These are phyloP conservation scores for Mycocentrospora acerina DNA, from an alignment of 2,329 filamentous ascomycete genomes.

Conservation along the genomic window DNA sequence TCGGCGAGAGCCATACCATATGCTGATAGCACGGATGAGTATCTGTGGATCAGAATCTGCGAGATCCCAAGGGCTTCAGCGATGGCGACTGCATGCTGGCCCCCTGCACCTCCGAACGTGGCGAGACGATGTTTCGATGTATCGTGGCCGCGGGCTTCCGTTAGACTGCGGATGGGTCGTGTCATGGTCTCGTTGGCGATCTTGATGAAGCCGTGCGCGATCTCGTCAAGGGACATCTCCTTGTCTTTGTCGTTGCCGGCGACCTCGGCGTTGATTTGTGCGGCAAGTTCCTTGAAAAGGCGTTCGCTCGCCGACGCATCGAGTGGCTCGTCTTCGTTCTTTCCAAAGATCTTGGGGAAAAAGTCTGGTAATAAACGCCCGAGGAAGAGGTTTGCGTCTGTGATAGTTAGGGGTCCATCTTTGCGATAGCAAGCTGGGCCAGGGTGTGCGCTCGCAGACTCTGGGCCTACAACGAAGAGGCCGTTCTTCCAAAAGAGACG, in stretches of 20 bases:
- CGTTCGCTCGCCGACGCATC: conserved; percentile 74
- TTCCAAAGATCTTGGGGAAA: conserved; percentile 94
- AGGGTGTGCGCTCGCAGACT: conserved; percentile 85
- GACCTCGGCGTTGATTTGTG: conserved; percentile 75
- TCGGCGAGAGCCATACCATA: conserved; percentile 93
- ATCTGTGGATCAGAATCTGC: conserved; percentile 82
- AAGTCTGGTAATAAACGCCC: conserved; percentile 84
- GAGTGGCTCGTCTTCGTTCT: conserved; percentile 79
- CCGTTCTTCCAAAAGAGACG: conserved; percentile 86
- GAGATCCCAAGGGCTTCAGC: conserved; percentile 80
- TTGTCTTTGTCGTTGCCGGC: conserved; percentile 59
- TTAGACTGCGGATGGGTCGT: conserved; percentile 83
- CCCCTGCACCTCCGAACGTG: conserved; percentile 88
- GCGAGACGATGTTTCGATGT: conserved; percentile 87
- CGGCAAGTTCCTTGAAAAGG: conserved; percentile 73
- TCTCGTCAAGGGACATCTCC: conserved; percentile 75
- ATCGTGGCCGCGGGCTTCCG: conserved; percentile 89
- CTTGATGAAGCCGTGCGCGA: conserved; percentile 85
- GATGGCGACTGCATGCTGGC: conserved; percentile 90
- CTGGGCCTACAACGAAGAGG: conserved; percentile 85
- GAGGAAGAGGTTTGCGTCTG: conserved; percentile 85
- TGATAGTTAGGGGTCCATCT: conserved; percentile 86
- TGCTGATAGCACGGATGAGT: conserved; percentile 85
- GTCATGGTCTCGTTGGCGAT: conserved; percentile 93
- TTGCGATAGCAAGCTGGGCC: conserved; percentile 91